Evolutionary conservation across 192 early-diverging fungal genomes (phyloP), one percentile per base, ranked within the genome.

Genomic region (Backusella australiensis): DNA sequence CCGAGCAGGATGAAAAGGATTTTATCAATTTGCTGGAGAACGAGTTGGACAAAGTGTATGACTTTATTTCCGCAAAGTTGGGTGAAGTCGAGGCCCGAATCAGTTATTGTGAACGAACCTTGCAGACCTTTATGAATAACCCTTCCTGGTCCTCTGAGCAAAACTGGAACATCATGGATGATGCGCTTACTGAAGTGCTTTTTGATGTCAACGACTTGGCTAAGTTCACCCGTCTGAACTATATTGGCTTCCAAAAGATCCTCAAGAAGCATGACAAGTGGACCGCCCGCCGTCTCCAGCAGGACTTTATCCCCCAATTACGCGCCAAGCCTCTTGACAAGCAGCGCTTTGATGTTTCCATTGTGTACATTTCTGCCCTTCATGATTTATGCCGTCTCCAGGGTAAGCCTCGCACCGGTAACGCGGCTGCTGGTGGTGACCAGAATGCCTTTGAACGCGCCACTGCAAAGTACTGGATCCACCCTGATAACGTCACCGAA

Each of bases 201-300:
- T 85, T 88, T 77, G 94, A 93, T 69, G 88, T 94, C 32, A 93
- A 94, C 74, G 91, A 95, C 78, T 84, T 95, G 67, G 90, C 93
- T 66, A 93, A 92, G 75, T 95, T 91, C 74, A 90, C 90, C 19
- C 86, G 94, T 14, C 85, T 93, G 75, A 95, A 95, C 85, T 95
- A 92, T 78, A 91, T 92, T 19, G 94, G 92, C 32, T 94, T 95
- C 74, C 87, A 91, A 72, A 93, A 97, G 88, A 98, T 98, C 78
- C 85, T 99, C 76, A 99, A 99, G 84, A 99, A 99, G 86, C 98
- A 99, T 81, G 97, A 99, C 83, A 96, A 96, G 79, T 93, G 94
- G 83, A 94, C 96, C 34, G 80, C 78, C 17, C 92, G 88, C 75
- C 83, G 87, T 65, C 84, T 99, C 53, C 86, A 93, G 81, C 89